Base-by-base conservation (phyloP, 2,329 filamentous ascomycete genomes). In the Diaporthe ilicicola region DNA sequence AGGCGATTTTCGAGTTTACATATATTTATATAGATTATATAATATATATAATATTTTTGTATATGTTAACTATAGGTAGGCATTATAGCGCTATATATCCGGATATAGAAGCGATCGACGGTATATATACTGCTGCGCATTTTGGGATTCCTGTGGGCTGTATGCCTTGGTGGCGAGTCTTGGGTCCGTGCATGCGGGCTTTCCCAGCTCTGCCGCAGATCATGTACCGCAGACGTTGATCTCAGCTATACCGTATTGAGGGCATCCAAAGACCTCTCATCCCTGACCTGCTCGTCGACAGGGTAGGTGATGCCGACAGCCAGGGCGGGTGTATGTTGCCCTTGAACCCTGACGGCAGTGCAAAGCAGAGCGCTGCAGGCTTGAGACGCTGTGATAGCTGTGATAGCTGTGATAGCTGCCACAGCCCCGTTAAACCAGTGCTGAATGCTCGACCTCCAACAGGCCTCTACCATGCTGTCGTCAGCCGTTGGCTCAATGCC, bases 201-300 rank as follows among this genome's bases (percentile, higher is more conserved):
- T 64, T 64, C 44, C 59, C 59, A 64, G 59, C 42, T 48, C 39
- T 62, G 56, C 27, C 42, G 59, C 59, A 62, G 59, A 62, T 62
- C 42, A 46, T 34, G 27, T 34, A 24, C 59, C 27, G 44, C 59
- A 50, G 42, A 12, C 44, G 59, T 64, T 64, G 59, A 64, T n/a
- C 42, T 64, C 42, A 34, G 48, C 42, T 22, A n/a, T 29, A 42
- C 42, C 42, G 59, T 39, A 48, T 24, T 17, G 59, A 62, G 59
- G 44, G 22, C 59, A 37, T 34, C 42, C 2, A 48, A 64, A 15
- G 13, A 13, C 10, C 59, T 42, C 27, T 19, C 55, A 39, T 61
- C 55, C 55, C 39, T 61, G 55, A 15, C 27, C 51, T 15, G 29
- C 53, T 42, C 29, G 56, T 46, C 17, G 13, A 13, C 10, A 62